Percentiles rank a stretch among this genome's conserved stretches.
Conservation (phyloP, 352 stramenopile genomes). For the Phytophthora hybrid region DNA sequence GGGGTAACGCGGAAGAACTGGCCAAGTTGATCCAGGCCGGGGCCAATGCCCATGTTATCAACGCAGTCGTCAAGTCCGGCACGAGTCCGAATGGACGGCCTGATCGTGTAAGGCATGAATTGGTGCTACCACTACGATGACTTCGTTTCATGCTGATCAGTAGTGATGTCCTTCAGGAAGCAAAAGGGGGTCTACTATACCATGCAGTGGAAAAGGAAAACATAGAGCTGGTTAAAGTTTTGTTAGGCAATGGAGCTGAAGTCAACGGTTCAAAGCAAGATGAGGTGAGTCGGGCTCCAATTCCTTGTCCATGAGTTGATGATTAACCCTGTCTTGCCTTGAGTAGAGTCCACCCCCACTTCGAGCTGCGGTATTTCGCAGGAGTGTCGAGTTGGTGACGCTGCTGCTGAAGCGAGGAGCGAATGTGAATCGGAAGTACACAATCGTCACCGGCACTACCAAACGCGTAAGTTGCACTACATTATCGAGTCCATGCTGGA, state of each 20-base stretch:
- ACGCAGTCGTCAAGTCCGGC: constrained; percentile 40
- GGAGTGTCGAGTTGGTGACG: constrained; percentile 33
- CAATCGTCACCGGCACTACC: constrained; percentile 5
- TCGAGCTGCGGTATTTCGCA: constrained; percentile 36
- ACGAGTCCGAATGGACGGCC: constrained; percentile 38
- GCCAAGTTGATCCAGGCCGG: constrained; percentile 37
- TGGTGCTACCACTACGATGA: background rate
- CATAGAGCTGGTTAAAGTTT: constrained; percentile 40
- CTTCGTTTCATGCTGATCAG: background rate
- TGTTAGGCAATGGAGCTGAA: constrained; percentile 39
- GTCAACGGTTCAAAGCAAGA: constrained; percentile 43
- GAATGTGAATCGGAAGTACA: constrained; percentile 37
- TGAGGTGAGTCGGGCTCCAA: constrained; percentile 17
- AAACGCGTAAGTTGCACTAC: constrained; percentile 29
- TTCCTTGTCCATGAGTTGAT: background rate
- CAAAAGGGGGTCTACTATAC: constrained; percentile 37
- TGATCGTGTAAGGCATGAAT: constrained; percentile 28
- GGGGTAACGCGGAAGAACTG: constrained; percentile 37
- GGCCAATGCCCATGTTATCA: constrained; percentile 43
- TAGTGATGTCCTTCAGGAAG: constrained; percentile 20
- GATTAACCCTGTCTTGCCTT: background rate
- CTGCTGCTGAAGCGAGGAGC: constrained; percentile 36
- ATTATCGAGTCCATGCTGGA: background rate
- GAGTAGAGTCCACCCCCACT: constrained; percentile 34
- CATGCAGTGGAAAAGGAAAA: constrained; percentile 42